Evolutionary conservation across 495 filamentous ascomycete genomes (phyloP).

Genomic region (Aspergillus haitiensis): DNA sequence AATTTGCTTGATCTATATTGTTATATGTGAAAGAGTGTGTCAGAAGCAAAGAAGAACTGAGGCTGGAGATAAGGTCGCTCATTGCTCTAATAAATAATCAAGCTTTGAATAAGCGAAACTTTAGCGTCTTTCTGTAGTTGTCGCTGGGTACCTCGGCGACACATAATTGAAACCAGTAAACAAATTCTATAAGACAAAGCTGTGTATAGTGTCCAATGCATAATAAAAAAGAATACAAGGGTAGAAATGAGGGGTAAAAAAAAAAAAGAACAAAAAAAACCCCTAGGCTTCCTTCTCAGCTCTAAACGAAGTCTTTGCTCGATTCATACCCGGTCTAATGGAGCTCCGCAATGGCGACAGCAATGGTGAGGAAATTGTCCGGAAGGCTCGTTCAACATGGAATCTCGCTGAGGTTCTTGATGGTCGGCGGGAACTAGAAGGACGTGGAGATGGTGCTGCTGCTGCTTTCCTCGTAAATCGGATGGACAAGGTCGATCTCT

Average conservation of each 20-base stretch:
- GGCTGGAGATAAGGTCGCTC: not conserved
- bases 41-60: not conserved
- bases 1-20: not conserved
- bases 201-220: not conserved
- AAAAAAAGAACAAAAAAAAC: not conserved
- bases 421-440: not conserved
- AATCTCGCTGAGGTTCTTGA: not conserved
- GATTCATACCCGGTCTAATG: constrained; percentile 10
- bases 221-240: not conserved
- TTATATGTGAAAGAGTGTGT: not conserved
- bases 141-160: too few relatives aligned
- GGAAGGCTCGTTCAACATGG: constrained; percentile 1
- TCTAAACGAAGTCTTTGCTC: constrained; percentile 19
- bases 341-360: constrained; percentile 13
- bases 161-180: not conserved
- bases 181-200: not conserved
- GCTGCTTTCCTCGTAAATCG: too few relatives aligned
- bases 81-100: too few relatives aligned
- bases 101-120: too few relatives aligned
- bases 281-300: not conserved
- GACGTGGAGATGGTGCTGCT: not conserved
- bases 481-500: too few relatives aligned
- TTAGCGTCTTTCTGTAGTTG: too few relatives aligned
- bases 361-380: constrained; percentile 17
- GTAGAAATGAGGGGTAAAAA: not conserved